Evolutionary conservation across 345 rosid species (phyloP).

Genomic region (Eucalyptus pauciflora): DNA sequence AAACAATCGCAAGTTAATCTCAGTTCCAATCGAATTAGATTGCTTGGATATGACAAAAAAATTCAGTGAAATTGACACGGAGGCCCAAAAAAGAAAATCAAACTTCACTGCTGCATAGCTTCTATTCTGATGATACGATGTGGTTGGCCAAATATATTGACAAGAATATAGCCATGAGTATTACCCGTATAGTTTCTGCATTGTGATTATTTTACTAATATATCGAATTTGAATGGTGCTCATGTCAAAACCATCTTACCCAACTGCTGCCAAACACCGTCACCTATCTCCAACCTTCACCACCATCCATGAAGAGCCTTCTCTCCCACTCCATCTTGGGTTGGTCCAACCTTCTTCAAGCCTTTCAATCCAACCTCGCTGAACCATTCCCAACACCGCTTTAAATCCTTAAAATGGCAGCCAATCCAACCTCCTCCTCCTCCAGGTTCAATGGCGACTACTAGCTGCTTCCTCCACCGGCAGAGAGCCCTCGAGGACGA

Average conservation of each 20-base stretch:
- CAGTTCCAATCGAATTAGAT: background rate
- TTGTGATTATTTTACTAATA: background rate
- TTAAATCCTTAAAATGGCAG: background rate
- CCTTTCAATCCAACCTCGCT: background rate
- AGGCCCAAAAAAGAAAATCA: background rate
- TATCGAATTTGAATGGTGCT: background rate
- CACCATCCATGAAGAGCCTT: background rate
- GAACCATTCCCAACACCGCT: background rate
- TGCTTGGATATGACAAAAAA: background rate
- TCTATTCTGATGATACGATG: background rate
- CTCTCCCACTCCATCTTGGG: constrained; percentile 9
- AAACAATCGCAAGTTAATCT: background rate
- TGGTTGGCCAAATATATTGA: background rate
- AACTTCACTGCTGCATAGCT: background rate
- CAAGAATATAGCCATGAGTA: background rate
- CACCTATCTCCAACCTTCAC: background rate
- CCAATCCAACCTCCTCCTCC: background rate
- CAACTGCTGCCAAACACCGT: constrained; percentile 28
- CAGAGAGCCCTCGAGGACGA: constrained; percentile 41
- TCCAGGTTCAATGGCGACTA: constrained; percentile 24
- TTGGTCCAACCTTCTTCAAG: constrained; percentile 28
- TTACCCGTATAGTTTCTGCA: background rate
- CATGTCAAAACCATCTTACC: background rate
- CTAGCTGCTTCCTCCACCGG: constrained; percentile 19
- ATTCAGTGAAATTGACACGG: rapidly evolving